Conservation (phyloP, 78 protist species). For the Dictyostelium brefeldianum region DNA sequence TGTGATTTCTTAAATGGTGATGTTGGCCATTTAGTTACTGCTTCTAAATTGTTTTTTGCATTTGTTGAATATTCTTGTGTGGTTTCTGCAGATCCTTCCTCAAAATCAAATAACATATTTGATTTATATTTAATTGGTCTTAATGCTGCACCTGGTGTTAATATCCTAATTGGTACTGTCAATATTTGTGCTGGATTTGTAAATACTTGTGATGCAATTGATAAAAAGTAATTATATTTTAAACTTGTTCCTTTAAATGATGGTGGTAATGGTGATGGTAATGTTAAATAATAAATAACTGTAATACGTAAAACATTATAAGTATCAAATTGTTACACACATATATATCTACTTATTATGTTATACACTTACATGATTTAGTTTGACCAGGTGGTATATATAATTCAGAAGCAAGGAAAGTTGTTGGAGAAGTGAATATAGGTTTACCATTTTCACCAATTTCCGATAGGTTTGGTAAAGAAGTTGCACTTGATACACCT, state of each 20-base stretch:
- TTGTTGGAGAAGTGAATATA: conserved; percentile 74
- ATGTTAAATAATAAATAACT: conserved; percentile 78
- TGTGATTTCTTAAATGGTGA: conserved; percentile 80
- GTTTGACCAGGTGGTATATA: conserved; percentile 67
- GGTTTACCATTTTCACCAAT: conserved; percentile 50
- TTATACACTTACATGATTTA: conserved; percentile 29
- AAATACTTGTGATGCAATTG: conserved; percentile 71
- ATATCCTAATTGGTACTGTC: conserved; percentile 65
- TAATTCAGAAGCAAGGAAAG: conserved; percentile 66
- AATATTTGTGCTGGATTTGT: conserved; percentile 77
- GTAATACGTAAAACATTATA: neutral
- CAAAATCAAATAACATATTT: conserved; percentile 40
- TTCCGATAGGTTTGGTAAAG: conserved; percentile 63
- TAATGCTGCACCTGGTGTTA: conserved; percentile 69
- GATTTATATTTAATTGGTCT: conserved; percentile 43
- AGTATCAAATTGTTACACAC: neutral
- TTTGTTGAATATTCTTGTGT: conserved; percentile 34
- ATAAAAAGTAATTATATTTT: conserved; percentile 67
- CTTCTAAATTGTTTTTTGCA: conserved; percentile 2
- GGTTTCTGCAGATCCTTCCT: conserved; percentile 70
- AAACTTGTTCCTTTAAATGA: conserved; percentile 73
- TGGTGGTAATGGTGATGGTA: conserved; percentile 79
- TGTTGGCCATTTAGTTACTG: conserved; percentile 59
- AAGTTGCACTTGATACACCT: conserved; percentile 63
- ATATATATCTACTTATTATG: too few species aligned